Evolutionary conservation across 83 land plant species (phyloP).

Genomic region (Picea engelmannii): DNA sequence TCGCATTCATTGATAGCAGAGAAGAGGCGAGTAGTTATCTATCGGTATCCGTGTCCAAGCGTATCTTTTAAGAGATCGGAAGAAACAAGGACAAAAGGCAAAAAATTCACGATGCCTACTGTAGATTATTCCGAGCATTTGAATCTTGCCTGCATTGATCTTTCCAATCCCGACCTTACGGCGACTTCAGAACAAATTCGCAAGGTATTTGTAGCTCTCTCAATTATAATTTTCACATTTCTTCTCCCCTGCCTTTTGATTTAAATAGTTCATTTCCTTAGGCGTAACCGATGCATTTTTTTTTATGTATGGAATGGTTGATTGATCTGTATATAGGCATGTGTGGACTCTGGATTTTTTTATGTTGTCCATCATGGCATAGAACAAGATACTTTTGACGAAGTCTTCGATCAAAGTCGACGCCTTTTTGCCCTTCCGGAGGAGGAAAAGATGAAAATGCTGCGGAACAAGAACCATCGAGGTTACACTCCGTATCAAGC

Average conservation of each 20-base stretch:
- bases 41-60: too few species aligned
- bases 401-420: constrained; percentile 72
- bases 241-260: background rate
- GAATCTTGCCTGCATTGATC: constrained; percentile 8
- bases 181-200: constrained; percentile 9
- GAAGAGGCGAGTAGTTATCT: too few species aligned
- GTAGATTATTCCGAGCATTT: background rate
- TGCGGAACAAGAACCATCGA: constrained; percentile 53
- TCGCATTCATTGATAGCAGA: too few species aligned
- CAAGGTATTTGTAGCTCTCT: background rate
- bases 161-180: constrained; percentile 4
- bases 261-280: background rate
- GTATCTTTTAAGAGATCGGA: too few species aligned
- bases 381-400: constrained; percentile 38
- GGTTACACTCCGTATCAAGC: constrained; percentile 78
- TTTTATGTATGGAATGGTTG: background rate
- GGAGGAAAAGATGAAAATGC: constrained; percentile 70
- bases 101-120: background rate
- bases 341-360: constrained; percentile 75
- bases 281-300: background rate
- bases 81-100: background rate
- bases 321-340: constrained; percentile 42
- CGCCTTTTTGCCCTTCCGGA: constrained; percentile 69
- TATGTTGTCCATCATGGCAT: constrained; percentile 90
- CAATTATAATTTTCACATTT: background rate